These are phyloP conservation scores for Isabelozyma gotoi DNA, from an alignment of 805 yeast genomes.

Conservation along the genomic window DNA sequence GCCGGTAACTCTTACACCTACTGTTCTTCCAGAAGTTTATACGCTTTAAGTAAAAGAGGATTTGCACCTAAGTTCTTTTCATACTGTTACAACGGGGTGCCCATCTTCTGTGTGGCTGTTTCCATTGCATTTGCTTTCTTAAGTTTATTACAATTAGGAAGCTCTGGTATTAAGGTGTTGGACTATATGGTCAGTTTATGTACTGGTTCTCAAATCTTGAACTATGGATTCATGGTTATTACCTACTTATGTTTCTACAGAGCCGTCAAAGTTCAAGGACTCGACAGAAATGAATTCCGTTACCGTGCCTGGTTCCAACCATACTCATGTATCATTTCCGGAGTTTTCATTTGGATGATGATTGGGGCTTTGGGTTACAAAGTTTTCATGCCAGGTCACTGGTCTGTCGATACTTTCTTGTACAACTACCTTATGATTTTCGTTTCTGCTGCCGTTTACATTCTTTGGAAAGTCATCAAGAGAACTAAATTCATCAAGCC, in stretches of 20 bases:
- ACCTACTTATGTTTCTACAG: conserved; percentile 37
- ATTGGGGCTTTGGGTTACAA: conserved; percentile 25
- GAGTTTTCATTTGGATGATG: conserved; percentile 16
- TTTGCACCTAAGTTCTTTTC: conserved; percentile 45
- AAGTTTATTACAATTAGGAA: conserved; percentile 18
- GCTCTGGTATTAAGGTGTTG: conserved; percentile 27
- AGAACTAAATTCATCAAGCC: conserved; percentile 26
- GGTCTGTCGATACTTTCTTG: conserved; percentile 30
- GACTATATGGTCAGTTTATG: conserved; percentile 40
- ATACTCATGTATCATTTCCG: conserved; percentile 13
- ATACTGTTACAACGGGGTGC: conserved; percentile 48
- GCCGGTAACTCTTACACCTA: conserved; percentile 51
- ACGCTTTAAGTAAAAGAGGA: conserved; percentile 47
- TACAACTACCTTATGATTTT: conserved; percentile 35
- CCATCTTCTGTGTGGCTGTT: conserved; percentile 43
- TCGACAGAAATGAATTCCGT: conserved; percentile 28
- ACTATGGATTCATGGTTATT: conserved; percentile 37
- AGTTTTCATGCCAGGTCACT: conserved; percentile 32
- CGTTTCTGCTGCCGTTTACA: conserved; percentile 23
- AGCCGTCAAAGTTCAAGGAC: conserved; percentile 30
- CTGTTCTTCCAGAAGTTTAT: conserved; percentile 47
- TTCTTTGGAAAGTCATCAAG: conserved; percentile 28
- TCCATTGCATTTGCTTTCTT: conserved; percentile 52
- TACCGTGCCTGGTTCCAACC: conserved; percentile 36
- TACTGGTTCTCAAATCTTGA: conserved; percentile 39